Evolutionary conservation across 164 flowering plant genomes (phyloP), one percentile per base, ranked within the genome.

Genomic region (Houttuynia cordata): DNA sequence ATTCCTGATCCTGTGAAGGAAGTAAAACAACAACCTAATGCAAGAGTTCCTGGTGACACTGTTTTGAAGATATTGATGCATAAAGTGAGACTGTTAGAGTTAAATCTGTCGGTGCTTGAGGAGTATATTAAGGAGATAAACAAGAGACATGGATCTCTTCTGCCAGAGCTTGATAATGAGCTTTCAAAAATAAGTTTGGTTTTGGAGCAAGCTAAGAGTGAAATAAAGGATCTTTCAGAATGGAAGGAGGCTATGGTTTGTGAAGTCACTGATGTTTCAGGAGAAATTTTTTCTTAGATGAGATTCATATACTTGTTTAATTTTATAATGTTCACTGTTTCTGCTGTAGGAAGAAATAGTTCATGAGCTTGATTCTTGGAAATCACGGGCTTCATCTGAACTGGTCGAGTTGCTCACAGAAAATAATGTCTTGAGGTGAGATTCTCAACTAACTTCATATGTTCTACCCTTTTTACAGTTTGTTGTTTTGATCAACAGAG

Each of bases 1-100:
- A 57, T 75, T 55, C 81, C 79, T 41, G 86, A 84, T 69, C 87
- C 82, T 10, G 69, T 70, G 51, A 57, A 30, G 23, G 82, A 81
- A 71, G 74, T 73, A 56, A 74, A 80, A 70, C 85, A 76, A 60
- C 79, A 74, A 55, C 68, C 77, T 57, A 79, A 63, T 71, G 82
- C 82, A 45, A 81, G 94, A 73, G 68, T 82, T 62, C 85, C 84
- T 6, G 74, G 86, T 24, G 93, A 86, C 67, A 80, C 83, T 25
- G 91, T 83, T 58, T 70, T 90, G 45, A 90, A 82, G 77, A 81
- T 90, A 25, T 71, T 90, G 75, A 80, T 87, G 86, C 95, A 87
- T 74, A 87, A 84, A 68, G 85, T 87, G 52, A 73, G 79, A 71
- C 74, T 82, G 15, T 74, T 90, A 13, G 97, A 90, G 73, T 40